Base-by-base conservation (phyloP, 768 basidiomycete species). In the Termitomyces sp. region DNA sequence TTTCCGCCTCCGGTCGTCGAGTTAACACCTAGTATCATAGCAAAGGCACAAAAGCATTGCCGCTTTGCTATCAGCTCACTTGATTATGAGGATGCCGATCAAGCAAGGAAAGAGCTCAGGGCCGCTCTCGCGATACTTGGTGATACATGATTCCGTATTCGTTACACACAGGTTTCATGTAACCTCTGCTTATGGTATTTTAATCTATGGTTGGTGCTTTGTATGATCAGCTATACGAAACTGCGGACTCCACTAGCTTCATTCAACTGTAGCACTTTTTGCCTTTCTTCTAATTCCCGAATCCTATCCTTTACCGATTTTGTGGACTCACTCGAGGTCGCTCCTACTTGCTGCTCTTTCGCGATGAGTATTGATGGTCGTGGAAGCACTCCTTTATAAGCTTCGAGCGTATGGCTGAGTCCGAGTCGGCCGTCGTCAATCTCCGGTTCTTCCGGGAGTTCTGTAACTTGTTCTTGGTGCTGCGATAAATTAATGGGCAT, bases 1-100 rank as follows among this genome's bases (percentile, higher is more conserved):
- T 58, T 70, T 4, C 67, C 68, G 9, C 68, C 58, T 37, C 63
- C 68, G 1, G 64, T 69, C 18, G 64, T 76, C 9, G 85, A 86
- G 34, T 72, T 94, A 48, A 84, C 89, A 1, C 85, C 89, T 4
- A 76, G 75, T 54, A 68, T 86, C 55, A 81, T 97, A 27, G 78
- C 86, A 20, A 84, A 88, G 61, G 85, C 84, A 15, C 95, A 99
- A 78, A 97, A 91, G 69, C 94, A 95, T 66, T 94, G 94, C 65
- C 82, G 83, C 55, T 97, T 89, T 74, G 96, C 96, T 7, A 92
- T 98, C 58, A 93, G 91, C 33, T 86, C 97, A n/a, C 77, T 99
- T 56, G 94, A 98, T 68, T 98, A 95, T 69, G 96, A 98, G 69
- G 96, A 99, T 71, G 78, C 80, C 11, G 89, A 90, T 62, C 90